A percentile compares a stretch with the other conserved stretches of the same genome.
Evolutionary conservation across 108 stramenopile genomes (phyloP).

Genomic region (Nitzschia inconspicua): DNA sequence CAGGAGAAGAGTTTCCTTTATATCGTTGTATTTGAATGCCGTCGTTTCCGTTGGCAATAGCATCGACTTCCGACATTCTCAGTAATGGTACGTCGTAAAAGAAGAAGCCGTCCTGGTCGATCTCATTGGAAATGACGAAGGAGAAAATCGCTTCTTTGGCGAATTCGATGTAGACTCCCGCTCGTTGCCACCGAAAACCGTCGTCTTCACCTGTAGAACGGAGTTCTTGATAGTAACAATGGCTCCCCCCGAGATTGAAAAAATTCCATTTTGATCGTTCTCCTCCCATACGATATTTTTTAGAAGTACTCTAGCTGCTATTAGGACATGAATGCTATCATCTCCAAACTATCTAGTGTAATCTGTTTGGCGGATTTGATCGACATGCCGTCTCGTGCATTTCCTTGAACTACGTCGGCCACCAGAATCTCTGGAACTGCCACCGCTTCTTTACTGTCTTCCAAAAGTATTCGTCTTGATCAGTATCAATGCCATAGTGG

Average conservation of each 20-base stretch:
- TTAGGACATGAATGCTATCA: neutral
- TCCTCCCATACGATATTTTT: neutral
- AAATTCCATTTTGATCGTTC: neutral
- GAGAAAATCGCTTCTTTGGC: neutral
- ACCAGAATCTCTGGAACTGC: neutral
- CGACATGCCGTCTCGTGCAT: neutral
- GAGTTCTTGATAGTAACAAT: neutral
- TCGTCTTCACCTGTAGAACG: neutral
- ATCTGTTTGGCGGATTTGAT: neutral
- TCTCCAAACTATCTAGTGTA: neutral
- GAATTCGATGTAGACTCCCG: neutral
- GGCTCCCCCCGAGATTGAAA: neutral
- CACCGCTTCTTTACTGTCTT: no score
- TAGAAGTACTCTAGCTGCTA: neutral
- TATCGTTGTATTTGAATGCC: conserved; percentile 3
- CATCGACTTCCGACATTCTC: neutral
- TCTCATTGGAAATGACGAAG: neutral
- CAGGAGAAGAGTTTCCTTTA: no score
- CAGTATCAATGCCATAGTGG: neutral
- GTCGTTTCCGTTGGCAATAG: neutral
- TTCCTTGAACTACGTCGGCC: neutral
- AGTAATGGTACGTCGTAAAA: neutral
- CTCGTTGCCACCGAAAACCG: neutral
- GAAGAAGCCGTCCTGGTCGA: neutral
- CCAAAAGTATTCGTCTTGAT: no score